Percentiles rank a stretch among this genome's conserved stretches.
phyloP scores from a whole-genome alignment of 148 eudicot genomes.

The Rhododendron mucronatum region DNA sequence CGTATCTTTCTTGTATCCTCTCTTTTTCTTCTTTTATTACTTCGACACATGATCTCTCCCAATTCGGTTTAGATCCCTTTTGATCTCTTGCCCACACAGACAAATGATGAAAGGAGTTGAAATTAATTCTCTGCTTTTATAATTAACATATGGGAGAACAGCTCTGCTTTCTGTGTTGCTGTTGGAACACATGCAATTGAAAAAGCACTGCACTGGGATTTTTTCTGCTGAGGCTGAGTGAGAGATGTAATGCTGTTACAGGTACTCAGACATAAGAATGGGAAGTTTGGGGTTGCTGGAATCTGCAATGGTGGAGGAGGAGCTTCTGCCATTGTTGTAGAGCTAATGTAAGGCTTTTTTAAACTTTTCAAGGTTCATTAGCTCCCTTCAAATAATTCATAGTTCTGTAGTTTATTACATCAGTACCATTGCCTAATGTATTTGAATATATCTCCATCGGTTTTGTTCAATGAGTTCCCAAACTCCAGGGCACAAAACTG shows the following conservation, averaged over 20 bases:
- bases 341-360: conserved; percentile 60
- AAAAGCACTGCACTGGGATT: not conserved
- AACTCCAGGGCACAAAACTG: not conserved
- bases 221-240: not conserved
- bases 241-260: conserved; percentile 21
- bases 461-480: not conserved
- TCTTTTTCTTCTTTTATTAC: not conserved
- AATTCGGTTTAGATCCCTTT: not conserved
- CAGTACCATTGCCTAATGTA: not conserved
- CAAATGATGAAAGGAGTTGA: not conserved
- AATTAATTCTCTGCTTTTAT: not conserved
- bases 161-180: not conserved
- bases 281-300: conserved; percentile 78
- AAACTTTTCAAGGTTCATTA: not conserved
- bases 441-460: not conserved
- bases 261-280: conserved; percentile 74
- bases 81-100: not conserved
- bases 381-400: not conserved
- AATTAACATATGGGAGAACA: not conserved
- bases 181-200: not conserved
- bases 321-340: conserved; percentile 84
- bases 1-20: not conserved
- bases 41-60: not conserved
- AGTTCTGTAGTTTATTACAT: not conserved
- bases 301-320: conserved; percentile 99